Conservation (phyloP, 2,329 filamentous ascomycete genomes). For the Diplocarpon mali region DNA sequence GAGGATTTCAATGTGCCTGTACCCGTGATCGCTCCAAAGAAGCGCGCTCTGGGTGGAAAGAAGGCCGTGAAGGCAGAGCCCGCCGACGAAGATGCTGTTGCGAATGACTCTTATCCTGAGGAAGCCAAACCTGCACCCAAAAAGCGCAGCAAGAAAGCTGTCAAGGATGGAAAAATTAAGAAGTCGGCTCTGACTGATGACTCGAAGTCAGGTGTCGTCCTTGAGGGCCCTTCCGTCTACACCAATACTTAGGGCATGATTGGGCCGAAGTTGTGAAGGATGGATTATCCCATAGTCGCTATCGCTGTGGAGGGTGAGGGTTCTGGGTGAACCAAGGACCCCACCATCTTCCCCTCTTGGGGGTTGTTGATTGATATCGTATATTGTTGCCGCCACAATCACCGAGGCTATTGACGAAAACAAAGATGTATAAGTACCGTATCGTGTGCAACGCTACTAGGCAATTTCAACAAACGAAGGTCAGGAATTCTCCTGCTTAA, state of each 20-base stretch:
- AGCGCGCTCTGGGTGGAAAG: conserved; percentile 6
- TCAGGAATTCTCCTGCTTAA: too few species aligned
- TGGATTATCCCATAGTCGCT: background rate
- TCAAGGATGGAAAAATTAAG: conserved; percentile 9
- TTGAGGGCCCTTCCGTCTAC: background rate
- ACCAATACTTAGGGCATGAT: background rate
- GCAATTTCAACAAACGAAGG: too few species aligned
- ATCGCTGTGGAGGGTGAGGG: background rate
- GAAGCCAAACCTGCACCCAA: conserved; percentile 3
- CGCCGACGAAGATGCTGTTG: background rate
- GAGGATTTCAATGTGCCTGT: conserved; percentile 5
- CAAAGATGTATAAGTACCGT: too few species aligned
- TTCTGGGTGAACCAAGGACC: background rate
- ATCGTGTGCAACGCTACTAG: too few species aligned
- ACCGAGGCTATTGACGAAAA: too few species aligned
- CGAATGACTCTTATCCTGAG: background rate
- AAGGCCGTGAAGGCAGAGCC: conserved; percentile 16
- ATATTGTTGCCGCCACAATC: too few species aligned
- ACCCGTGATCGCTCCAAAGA: conserved; percentile 10
- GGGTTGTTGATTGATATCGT: too few species aligned
- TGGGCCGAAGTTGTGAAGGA: background rate
- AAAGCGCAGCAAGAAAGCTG: conserved; percentile 16
- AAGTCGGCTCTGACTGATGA: background rate
- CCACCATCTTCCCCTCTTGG: background rate
- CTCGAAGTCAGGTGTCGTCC: conserved; percentile 1